Percentiles rank a stretch among this genome's conserved stretches.
Evolutionary conservation across 2,329 filamentous ascomycete species (phyloP).

Genomic region (Nigrograna mackinnonii): DNA sequence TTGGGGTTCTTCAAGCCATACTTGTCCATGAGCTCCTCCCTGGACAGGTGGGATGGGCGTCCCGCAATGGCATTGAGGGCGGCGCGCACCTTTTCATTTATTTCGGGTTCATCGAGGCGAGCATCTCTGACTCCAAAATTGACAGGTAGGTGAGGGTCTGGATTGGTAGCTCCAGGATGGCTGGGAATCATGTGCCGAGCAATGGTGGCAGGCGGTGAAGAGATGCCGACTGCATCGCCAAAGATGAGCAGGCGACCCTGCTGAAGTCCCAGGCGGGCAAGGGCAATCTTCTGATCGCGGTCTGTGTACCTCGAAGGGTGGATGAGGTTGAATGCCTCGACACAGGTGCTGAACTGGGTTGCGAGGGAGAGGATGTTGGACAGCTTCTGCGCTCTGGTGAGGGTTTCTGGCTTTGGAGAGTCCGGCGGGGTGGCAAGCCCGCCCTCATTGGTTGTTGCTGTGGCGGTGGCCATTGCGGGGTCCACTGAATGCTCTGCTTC

Average conservation of each 20-base stretch:
- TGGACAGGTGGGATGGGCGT: constrained; percentile 40
- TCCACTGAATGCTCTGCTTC: no score
- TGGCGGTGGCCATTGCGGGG: constrained; percentile 26
- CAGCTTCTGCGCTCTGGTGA: constrained; percentile 38
- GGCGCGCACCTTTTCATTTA: constrained; percentile 42
- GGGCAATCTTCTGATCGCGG: constrained; percentile 46
- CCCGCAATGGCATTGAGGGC: constrained; percentile 51
- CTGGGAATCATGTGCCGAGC: constrained; percentile 49
- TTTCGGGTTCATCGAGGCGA: constrained; percentile 43
- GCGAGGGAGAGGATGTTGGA: constrained; percentile 47
- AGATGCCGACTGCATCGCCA: constrained; percentile 51
- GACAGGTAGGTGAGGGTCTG: constrained; percentile 48
- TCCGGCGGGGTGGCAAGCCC: constrained; percentile 9
- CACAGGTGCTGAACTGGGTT: constrained; percentile 50
- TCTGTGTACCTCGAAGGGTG: constrained; percentile 47
- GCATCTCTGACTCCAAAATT: constrained; percentile 49
- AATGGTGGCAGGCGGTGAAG: constrained; percentile 46
- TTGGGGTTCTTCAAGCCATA: constrained; percentile 51
- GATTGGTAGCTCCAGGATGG: constrained; percentile 48
- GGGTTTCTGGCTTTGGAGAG: constrained; percentile 17
- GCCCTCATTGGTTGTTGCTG: constrained; percentile 7
- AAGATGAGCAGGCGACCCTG: constrained; percentile 53
- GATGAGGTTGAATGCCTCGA: constrained; percentile 52
- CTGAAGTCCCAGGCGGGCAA: constrained; percentile 49
- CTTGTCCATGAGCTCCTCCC: constrained; percentile 50